These are phyloP conservation scores for Agarophyton chilense DNA, from an alignment of 23 red algal species.

Conservation along the genomic window DNA sequence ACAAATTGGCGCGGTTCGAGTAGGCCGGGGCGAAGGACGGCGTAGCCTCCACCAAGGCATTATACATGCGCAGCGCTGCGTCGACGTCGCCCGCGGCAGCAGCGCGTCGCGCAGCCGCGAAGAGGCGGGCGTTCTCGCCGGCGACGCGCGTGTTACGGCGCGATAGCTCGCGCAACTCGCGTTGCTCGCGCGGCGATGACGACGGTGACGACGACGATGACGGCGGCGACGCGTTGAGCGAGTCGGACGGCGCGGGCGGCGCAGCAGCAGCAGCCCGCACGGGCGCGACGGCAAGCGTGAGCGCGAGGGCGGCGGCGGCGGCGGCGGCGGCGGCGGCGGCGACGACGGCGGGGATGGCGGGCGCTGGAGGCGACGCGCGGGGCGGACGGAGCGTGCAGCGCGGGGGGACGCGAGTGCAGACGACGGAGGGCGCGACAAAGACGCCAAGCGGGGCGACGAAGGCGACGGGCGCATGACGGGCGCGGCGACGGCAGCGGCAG, in stretches of 20 bases:
- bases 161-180: slow-evolving; percentile 27
- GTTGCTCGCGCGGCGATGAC: neutral
- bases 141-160: slow-evolving; percentile 29
- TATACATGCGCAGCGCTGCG: slow-evolving; percentile 58
- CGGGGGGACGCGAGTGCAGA: no score
- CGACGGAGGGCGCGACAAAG: no score
- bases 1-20: slow-evolving; percentile 87
- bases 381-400: neutral
- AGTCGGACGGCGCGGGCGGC: no score
- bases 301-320: neutral
- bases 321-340: neutral
- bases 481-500: no score
- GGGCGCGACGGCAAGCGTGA: neutral
- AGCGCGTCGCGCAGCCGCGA: slow-evolving; percentile 33
- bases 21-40: slow-evolving; percentile 82
- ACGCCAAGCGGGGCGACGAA: no score
- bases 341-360: neutral
- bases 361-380: neutral
- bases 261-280: neutral
- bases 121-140: slow-evolving; percentile 40
- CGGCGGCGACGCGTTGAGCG: no score
- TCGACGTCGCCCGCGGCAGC: slow-evolving; percentile 62
- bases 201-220: no score
- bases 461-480: no score
- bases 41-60: slow-evolving; percentile 45